A percentile compares a stretch with the other conserved stretches of the same genome.
phyloP scores from a whole-genome alignment of 257 asterid genomes.

The Salvia splendens region DNA sequence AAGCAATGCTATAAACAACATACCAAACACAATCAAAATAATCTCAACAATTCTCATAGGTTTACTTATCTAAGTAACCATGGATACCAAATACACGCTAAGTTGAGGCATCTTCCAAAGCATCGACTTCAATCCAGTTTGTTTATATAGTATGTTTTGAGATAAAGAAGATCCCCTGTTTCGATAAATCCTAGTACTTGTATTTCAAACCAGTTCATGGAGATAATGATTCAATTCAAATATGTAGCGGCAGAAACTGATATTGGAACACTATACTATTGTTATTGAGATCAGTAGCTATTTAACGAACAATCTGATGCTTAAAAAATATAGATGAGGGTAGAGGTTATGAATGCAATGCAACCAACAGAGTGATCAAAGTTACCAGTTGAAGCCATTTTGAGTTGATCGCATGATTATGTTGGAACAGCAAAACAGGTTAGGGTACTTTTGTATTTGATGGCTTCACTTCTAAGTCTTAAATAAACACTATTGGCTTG shows the following conservation, averaged over 20 bases:
- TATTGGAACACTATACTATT: not conserved
- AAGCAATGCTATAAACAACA: too few species aligned
- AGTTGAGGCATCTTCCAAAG: too few species aligned
- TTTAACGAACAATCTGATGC: slow-evolving; percentile 64
- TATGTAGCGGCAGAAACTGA: not conserved
- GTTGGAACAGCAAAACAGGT: not conserved
- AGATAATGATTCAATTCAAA: not conserved
- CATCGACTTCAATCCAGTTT: too few species aligned
- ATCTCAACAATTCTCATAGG: too few species aligned
- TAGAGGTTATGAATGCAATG: slow-evolving; percentile 17
- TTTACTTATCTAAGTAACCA: too few species aligned
- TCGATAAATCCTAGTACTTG: too few species aligned
- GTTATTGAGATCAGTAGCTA: slow-evolving; percentile 30
- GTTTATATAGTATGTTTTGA: too few species aligned
- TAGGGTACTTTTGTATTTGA: not conserved
- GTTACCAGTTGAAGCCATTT: not conserved
- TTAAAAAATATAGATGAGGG: slow-evolving; percentile 78
- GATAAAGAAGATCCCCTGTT: too few species aligned
- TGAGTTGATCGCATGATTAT: not conserved
- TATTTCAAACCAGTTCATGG: not conserved
- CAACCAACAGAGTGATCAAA: not conserved
- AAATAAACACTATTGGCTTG: too few species aligned
- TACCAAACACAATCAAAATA: too few species aligned
- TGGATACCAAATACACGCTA: too few species aligned
- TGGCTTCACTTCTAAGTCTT: not conserved